These are phyloP conservation scores for Lentinula sp. DNA, from an alignment of 768 basidiomycete genomes.

Conservation along the genomic window DNA sequence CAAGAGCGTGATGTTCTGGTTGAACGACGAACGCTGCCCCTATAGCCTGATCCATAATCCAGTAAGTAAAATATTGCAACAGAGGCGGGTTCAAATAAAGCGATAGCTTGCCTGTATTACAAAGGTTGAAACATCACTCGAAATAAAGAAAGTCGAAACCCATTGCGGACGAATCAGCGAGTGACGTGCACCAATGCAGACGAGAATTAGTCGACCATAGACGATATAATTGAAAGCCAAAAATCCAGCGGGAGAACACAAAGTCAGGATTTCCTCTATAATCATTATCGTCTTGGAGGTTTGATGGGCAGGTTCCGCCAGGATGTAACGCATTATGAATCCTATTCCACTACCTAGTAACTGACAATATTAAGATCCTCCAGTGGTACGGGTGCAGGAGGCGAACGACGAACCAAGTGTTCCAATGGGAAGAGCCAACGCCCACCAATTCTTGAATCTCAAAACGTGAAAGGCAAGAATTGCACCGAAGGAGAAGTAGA, in stretches of 20 bases:
- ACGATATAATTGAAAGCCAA: slow-evolving; percentile 28
- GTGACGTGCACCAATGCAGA: slow-evolving; percentile 13
- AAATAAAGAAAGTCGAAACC: slow-evolving; percentile 17
- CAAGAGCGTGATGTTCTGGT: slow-evolving; percentile 6
- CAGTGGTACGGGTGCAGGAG: background rate
- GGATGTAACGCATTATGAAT: slow-evolving; percentile 14
- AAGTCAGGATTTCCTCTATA: slow-evolving; percentile 14
- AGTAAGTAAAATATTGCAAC: background rate
- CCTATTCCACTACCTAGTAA: slow-evolving; percentile 16
- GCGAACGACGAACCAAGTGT: slow-evolving; percentile 11
- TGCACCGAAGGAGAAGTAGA: slow-evolving; percentile 13
- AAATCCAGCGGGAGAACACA: slow-evolving; percentile 20
- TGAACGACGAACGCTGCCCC: slow-evolving; percentile 17
- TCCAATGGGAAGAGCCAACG: slow-evolving; percentile 23
- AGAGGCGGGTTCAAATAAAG: no score
- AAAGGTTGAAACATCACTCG: slow-evolving; percentile 20
- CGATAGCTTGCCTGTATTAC: slow-evolving; percentile 18
- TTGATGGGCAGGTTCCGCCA: slow-evolving; percentile 11
- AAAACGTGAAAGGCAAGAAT: slow-evolving; percentile 15
- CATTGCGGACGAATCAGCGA: slow-evolving; percentile 19
- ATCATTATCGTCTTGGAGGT: slow-evolving; percentile 15
- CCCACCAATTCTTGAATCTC: slow-evolving; percentile 21
- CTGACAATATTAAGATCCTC: no score
- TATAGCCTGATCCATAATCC: slow-evolving; percentile 11
- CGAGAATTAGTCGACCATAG: slow-evolving; percentile 19